Base-by-base conservation (phyloP, 306 rosid genomes). In the Abrus pulchellus region DNA sequence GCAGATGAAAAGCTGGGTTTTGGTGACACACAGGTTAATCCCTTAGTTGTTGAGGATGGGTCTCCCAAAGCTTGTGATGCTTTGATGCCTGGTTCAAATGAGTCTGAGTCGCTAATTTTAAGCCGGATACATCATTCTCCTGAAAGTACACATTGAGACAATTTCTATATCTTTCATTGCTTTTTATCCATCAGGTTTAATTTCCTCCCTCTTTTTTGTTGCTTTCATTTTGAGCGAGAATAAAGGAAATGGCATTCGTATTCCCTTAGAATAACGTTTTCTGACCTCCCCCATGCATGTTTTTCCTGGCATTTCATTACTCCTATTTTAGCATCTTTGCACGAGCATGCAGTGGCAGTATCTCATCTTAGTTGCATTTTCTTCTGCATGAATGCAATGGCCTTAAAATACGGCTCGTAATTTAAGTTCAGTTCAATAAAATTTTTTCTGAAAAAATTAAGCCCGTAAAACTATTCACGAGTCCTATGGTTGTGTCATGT, bases 111-210 rank as follows among this genome's bases (percentile, higher is more conserved):
- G 82, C 94, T 96, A 85, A 93, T 92, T 93, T 89, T 93, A 86
- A 96, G 94, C 94, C 97, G 98, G 98, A 92, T 96, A 93, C 99
- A 93, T 96, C 94, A 93, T 96, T 96, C 98, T 89, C 96, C 99
- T 90, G 99, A 96, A 96, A 96, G 98, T 96, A 96, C 99, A 96
- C 98, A 89, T 96, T 96, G 98, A 96, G 97, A 96, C 99, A 93
- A 87, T 96, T 91, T 93, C 91, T 90, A 82, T 89, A 91, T 82
- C 90, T 78, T 73, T 84, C 81, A 82, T 86, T 86, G 83, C 88
- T 75, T 76, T 86, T 84, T 82, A 63, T 78, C 82, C 75, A 41
- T 82, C 86, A 87, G 86, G 90, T 85, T 82, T 5, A 66, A 75
- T 87, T 78, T 68, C 85, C 73, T 57, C 67, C 54, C 79, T 82